These are phyloP conservation scores for Wickerhamomyces pijperi DNA, from an alignment of 805 yeast genomes.

Conservation along the genomic window DNA sequence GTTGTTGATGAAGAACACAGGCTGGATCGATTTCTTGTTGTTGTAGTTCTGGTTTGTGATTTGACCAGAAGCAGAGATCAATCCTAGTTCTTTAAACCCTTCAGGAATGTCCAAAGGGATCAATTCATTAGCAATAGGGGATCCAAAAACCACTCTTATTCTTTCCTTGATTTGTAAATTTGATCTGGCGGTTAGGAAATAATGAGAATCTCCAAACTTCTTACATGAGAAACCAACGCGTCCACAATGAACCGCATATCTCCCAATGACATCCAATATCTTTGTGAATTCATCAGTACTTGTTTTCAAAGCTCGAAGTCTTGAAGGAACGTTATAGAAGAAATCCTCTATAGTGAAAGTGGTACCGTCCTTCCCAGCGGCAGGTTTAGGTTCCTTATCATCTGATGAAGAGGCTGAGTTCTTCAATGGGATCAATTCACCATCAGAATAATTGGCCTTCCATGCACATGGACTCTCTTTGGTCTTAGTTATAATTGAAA, in stretches of 20 bases:
- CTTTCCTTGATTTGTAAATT: conserved; percentile 46
- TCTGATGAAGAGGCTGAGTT: conserved; percentile 19
- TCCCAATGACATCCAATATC: conserved; percentile 72
- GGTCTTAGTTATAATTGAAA: conserved; percentile 72
- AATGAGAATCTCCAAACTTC: conserved; percentile 65
- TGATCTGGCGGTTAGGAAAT: conserved; percentile 49
- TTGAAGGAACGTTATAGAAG: conserved; percentile 77
- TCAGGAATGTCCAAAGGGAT: conserved; percentile 29
- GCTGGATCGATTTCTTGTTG: conserved; percentile 52
- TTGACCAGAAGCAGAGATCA: conserved; percentile 42
- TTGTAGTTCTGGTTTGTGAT: conserved; percentile 63
- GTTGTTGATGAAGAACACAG: conserved; percentile 77
- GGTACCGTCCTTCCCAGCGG: conserved; percentile 86
- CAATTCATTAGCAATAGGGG: conserved; percentile 53
- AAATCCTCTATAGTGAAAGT: conserved; percentile 77
- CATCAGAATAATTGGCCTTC: conserved; percentile 56
- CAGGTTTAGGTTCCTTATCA: conserved; percentile 34
- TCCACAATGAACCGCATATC: conserved; percentile 67
- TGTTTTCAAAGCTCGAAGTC: conserved; percentile 55
- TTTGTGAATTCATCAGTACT: conserved; percentile 65
- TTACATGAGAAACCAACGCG: conserved; percentile 72
- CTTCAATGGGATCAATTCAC: conserved; percentile 37
- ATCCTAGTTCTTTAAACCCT: conserved; percentile 32
- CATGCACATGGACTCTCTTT: conserved; percentile 53
- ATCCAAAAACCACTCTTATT: conserved; percentile 65